Conservation (phyloP, 352 stramenopile species). For the Phytopythium sindhum region DNA sequence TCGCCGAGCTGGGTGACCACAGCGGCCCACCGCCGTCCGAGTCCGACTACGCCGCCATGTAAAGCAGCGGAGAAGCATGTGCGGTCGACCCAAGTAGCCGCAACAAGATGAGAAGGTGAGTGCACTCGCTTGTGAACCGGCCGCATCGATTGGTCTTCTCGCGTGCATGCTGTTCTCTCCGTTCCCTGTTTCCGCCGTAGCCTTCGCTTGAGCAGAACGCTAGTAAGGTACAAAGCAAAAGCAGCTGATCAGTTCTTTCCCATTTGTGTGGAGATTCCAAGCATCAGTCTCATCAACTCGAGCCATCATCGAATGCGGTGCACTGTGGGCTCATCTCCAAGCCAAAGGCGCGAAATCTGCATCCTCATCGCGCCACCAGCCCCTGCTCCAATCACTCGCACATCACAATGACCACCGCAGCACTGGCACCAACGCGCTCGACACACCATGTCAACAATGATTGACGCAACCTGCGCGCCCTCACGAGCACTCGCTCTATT, state of each 20-base stretch:
- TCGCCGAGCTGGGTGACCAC: conserved; percentile 9
- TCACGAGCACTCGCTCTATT: conserved; percentile 6
- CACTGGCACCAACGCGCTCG: background rate
- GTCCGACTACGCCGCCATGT: conserved; percentile 11
- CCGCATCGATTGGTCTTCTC: background rate
- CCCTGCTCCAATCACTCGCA: background rate
- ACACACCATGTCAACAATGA: background rate
- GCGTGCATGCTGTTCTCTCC: background rate
- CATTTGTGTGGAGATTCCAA: background rate
- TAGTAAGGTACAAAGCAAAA: background rate
- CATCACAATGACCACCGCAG: background rate
- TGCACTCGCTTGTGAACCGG: background rate
- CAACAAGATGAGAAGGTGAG: background rate
- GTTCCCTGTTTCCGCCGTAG: background rate
- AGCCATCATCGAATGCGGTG: background rate
- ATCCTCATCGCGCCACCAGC: background rate
- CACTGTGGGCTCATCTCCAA: background rate
- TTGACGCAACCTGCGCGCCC: background rate
- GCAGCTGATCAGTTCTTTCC: background rate
- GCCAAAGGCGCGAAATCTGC: background rate
- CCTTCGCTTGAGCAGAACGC: background rate
- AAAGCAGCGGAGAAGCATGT: background rate
- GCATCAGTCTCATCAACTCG: background rate
- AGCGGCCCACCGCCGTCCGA: conserved; percentile 1
- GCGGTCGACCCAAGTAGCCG: background rate